Base-by-base conservation (phyloP, 2,329 filamentous ascomycete genomes). In the Talaromyces sp. region DNA sequence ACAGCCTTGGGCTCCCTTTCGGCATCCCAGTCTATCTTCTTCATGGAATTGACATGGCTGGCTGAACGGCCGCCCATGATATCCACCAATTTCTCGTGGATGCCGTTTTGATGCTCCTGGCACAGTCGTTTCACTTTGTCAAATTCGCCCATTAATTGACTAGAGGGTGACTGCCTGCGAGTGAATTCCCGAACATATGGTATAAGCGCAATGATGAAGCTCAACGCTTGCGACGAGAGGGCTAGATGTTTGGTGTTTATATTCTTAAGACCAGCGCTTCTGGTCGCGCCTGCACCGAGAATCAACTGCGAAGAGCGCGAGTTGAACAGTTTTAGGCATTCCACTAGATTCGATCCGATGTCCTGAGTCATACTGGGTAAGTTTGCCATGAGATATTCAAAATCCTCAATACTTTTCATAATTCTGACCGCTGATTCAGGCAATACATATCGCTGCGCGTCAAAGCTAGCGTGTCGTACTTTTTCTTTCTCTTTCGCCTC, bases 171-270 rank as follows among this genome's bases (percentile, higher is more conserved):
- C 71, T 96, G 91, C 2, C 95, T 88, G 11, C 95, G 89, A 24
- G 96, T 88, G 70, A 96, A 97, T 78, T 98, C 95, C 52, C 94
- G 88, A 33, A 97, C 85, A 74, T 98, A 93, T 0, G 95, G 94
- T 4, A 97, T 89, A 1, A 98, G 82, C 0, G 92, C 88, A 27
- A 93, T 90, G 54, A 96, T 88, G 75, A 99, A 97, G 52, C 90
- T 90, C 22, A 98, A 80, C 0, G 93, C 91, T 76, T 97, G 94
- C 0, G 91, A 93, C 2, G 95, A 93, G 19, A 98, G 87, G 0
- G 95, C 93, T 1, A 99, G 85, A 78, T 99, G 94, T 72, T 95
- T 95, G 0, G 95, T 97, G 0, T 92, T 97, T 75, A 99, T 99
- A 73, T 97, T 97, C 76, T 93, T 97, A 22, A 99, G 82, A 0